Base-by-base conservation (phyloP, 192 early-diverging fungal genomes). In the Diversispora eburnea region DNA sequence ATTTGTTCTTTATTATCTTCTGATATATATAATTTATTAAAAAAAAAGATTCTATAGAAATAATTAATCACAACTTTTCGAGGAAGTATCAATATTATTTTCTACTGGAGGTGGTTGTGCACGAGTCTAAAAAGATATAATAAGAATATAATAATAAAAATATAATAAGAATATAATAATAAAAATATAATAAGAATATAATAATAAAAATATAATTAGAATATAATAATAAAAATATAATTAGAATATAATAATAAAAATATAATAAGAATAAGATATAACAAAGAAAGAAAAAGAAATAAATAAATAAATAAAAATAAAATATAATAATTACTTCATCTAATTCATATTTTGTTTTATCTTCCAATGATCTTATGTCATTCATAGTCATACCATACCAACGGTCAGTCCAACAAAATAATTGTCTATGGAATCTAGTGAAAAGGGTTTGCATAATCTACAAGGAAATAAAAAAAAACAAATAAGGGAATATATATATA, bases 331-430 rank as follows among this genome's bases (percentile, higher is more conserved):
- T 46, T 70, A 73, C 76, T 43, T 85, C 80, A 52, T 86, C 79
- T 49, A 91, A 74, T 12, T 88, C 86, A 62, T 84, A 79, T 73
- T 88, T 88, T 4, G 88, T 91, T 61, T 88, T 83, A 60, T 84
- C 87, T 72, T 93, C 91, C 56, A 88, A 67, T 45, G 79, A 79
- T 65, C 91, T 79, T 49, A 93, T 83, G 63, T 90, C 84, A 42
- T 91, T 84, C 73, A 93, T 90, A 3, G 87, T 84, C 82, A 93
- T 84, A n/a, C 90, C 90, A 71, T 80, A 83, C 91, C 91, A 93
- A 54, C 81, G 79, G 62, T 93, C 91, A 76, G 89, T 91, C 67
- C 86, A 87, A 67, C 88, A 93, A 68, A 91, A 93, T 57, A 93
- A 76, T 82, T 93, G 89, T 60, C 91, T 84, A 70, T 93, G 90